Evolutionary conservation across 306 rosid genomes (phyloP), one percentile per base, ranked within the genome.

Genomic region (Senna siamea): DNA sequence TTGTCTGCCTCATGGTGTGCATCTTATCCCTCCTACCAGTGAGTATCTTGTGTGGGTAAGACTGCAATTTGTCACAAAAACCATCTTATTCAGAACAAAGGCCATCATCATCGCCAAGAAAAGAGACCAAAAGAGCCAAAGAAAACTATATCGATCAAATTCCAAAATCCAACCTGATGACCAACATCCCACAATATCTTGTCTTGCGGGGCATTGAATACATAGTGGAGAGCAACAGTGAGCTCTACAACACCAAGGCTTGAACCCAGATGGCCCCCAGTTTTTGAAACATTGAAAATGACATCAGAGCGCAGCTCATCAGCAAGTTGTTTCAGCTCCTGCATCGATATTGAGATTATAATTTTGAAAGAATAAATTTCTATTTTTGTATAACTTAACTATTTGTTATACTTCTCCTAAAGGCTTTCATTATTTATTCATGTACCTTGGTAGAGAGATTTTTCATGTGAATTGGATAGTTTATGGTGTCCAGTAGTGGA

Each of bases 221-320:
- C 96, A 78, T 87, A 94, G 64, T 92, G 99, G 51, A 94, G 96
- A 56, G 99, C 99, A 73, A 94, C 97, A 60, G 99, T 92, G 73
- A 92, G 96, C 81, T 94, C 97, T 9, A 94, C 96, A 41, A 94
- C 97, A 76, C 99, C 99, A 60, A 92, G 93, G 83, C 96, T 92
- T 50, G 99, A 95, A 28, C 99, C 99, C 18, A 92, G 55, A 84
- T 95, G 99, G 14, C 98, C 99, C n/a, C 99, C 99, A 22, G 99
- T 95, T 82, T 83, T 92, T 0, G 97, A 92, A 78, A 95, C 99
- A 40, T 89, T 92, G 83, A 95, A 92, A 82, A 95, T 92, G 53
- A 95, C 96, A 80, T 95, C 99, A 19, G 96, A 95, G 68, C 98
- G 86, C 26, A 95, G 72, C 76, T 95, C 98, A 77, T 95, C 99